Evolutionary conservation across 805 yeast genomes (phyloP).

Genomic region (Pichia scutulata): DNA sequence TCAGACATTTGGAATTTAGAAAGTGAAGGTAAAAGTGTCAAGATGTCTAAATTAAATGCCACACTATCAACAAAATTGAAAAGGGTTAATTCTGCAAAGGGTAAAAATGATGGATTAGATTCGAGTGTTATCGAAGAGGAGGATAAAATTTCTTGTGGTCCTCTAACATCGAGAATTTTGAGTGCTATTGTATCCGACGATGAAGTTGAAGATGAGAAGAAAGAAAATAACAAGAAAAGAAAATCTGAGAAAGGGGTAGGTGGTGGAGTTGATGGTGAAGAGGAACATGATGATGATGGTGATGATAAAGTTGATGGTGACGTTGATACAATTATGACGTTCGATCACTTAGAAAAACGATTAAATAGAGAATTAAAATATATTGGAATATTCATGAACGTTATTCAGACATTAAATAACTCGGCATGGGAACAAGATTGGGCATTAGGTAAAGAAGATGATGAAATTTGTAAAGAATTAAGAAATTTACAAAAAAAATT

Average conservation of each 20-base stretch:
- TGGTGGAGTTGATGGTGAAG: conserved; percentile 14
- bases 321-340: conserved; percentile 44
- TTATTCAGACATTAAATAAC: conserved; percentile 32
- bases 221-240: neutral
- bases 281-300: conserved; percentile 4
- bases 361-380: conserved; percentile 79
- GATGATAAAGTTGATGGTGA: conserved; percentile 39
- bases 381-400: conserved; percentile 82
- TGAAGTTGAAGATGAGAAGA: conserved; percentile 10
- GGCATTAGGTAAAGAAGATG: conserved; percentile 81
- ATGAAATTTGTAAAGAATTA: conserved; percentile 82
- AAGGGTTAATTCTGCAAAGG: conserved; percentile 40
- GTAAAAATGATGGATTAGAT: conserved; percentile 45
- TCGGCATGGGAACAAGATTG: conserved; percentile 50
- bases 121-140: conserved; percentile 39
- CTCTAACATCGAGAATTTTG: conserved; percentile 73
- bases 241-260: neutral
- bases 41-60: conserved; percentile 22
- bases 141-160: conserved; percentile 73
- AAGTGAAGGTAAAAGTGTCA: conserved; percentile 34
- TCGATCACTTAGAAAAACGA: conserved; percentile 77
- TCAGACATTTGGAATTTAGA: conserved; percentile 83
- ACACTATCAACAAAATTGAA: conserved; percentile 19
- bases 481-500: conserved; percentile 65
- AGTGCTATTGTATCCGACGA: conserved; percentile 64